Percentiles rank a stretch among this genome's conserved stretches.
phyloP scores from a whole-genome alignment of 371 early-diverging fungal species.

The Ecytonucleospora hepatopenaei region DNA sequence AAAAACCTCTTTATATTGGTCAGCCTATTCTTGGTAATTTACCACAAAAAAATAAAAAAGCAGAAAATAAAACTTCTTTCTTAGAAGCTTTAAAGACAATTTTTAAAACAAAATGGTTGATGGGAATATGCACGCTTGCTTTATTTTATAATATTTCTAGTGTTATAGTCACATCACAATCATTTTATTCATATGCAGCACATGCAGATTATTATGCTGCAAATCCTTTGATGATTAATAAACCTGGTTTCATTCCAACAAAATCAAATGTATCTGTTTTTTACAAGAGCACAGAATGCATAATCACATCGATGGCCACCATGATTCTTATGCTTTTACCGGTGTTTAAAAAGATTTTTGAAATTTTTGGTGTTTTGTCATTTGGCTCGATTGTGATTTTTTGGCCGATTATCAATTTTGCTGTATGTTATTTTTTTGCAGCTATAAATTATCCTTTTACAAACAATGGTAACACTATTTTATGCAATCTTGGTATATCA shows the following conservation, averaged over 20 bases:
- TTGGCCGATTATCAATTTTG: background rate
- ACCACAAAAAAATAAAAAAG: background rate
- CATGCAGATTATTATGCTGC: background rate
- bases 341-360: background rate
- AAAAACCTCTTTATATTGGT: background rate
- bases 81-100: background rate
- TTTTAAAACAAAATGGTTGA: constrained; percentile 1
- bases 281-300: background rate
- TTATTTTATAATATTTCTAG: constrained; percentile 9
- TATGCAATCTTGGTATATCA: background rate
- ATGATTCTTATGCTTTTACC: background rate
- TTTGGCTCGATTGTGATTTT: background rate
- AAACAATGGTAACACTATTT: background rate
- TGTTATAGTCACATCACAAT: background rate
- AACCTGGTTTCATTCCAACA: background rate
- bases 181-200: background rate
- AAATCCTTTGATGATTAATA: background rate
- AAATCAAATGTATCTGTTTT: background rate
- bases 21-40: too few species aligned
- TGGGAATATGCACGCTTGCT: constrained; percentile 10
- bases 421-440: background rate
- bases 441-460: background rate
- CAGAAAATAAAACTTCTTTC: background rate
- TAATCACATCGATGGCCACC: background rate
- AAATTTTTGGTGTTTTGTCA: background rate